Conservation (phyloP, 2,329 filamentous ascomycete species). For the Didymellaceae sp. region DNA sequence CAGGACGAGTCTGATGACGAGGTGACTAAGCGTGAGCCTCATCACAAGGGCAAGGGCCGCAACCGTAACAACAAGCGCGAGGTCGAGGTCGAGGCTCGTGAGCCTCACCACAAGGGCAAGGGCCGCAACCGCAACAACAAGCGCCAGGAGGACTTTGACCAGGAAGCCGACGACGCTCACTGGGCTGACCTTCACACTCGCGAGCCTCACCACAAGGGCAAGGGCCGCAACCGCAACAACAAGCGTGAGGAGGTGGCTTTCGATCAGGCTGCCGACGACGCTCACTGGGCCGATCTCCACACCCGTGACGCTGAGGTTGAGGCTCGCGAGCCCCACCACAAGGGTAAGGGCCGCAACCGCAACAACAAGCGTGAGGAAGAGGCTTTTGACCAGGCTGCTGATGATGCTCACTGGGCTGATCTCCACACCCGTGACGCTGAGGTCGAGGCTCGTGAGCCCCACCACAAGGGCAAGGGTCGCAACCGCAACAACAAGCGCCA, state of each 20-base stretch:
- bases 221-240: constrained; percentile 4
- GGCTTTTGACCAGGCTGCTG: constrained; percentile 17
- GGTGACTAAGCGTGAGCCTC: constrained; percentile 14
- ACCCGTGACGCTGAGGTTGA: constrained; percentile 4
- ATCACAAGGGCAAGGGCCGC: constrained; percentile 20
- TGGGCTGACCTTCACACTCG: constrained; percentile 10
- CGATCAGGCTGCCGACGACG: constrained; percentile 18
- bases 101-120: constrained; percentile 20
- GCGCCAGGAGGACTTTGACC: constrained; percentile 13
- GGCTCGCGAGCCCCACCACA: constrained; percentile 19
- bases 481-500: constrained; percentile 19
- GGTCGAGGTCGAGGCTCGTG: background rate
- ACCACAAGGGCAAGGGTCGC: constrained; percentile 24
- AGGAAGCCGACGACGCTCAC: constrained; percentile 17
- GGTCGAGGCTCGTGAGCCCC: constrained; percentile 15
- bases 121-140: constrained; percentile 11
- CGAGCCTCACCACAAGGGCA: constrained; percentile 23
- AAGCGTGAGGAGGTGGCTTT: constrained; percentile 4
- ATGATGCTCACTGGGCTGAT: constrained; percentile 15
- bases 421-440: constrained; percentile 8
- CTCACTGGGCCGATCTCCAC: constrained; percentile 8
- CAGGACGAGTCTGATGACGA: constrained; percentile 1
- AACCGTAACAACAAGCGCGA: constrained; percentile 10
- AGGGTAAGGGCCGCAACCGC: constrained; percentile 19
- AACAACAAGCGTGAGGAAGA: constrained; percentile 16